Percentiles rank a stretch among this genome's conserved stretches.
These are phyloP conservation scores for Chlorella sp. DNA, from an alignment of 139 green algal species.

Conservation along the genomic window DNA sequence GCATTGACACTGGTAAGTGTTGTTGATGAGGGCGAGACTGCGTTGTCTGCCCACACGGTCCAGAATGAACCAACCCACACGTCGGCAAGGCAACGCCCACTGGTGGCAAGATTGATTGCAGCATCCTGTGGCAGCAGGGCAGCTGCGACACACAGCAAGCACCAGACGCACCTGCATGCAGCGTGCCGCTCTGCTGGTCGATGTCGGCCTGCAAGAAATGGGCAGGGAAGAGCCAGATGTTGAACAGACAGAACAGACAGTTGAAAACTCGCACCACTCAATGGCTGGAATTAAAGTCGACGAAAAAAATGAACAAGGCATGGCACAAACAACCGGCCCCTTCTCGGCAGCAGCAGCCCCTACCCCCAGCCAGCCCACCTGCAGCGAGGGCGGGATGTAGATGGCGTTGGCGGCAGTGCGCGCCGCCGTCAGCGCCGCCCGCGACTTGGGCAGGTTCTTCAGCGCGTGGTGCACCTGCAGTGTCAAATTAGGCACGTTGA, in stretches of 20 bases:
- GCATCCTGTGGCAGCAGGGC: too few species aligned
- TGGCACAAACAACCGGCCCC: too few species aligned
- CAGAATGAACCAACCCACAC: too few species aligned
- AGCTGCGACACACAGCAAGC: background rate
- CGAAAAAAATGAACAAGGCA: background rate
- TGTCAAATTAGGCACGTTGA: too few species aligned
- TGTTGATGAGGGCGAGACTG: too few species aligned
- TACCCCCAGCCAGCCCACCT: slow-evolving; percentile 12
- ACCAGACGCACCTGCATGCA: slow-evolving; percentile 65
- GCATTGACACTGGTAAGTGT: too few species aligned
- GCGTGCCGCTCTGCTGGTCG: slow-evolving; percentile 90
- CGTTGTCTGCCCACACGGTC: too few species aligned
- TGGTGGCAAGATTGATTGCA: too few species aligned
- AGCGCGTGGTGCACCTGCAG: slow-evolving; percentile 85
- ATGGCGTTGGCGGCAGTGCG: slow-evolving; percentile 96
- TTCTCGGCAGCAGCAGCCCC: background rate
- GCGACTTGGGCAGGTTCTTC: slow-evolving; percentile 92
- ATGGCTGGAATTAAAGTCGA: background rate
- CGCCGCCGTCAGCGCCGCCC: slow-evolving; percentile 93
- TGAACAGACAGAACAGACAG: background rate
- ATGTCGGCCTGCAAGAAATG: slow-evolving; percentile 76
- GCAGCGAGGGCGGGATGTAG: slow-evolving; percentile 91
- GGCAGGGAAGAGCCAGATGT: too few species aligned
- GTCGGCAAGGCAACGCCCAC: too few species aligned
- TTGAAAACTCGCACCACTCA: background rate